Percentiles rank a stretch among this genome's conserved stretches.
Conservation (phyloP, 2,329 filamentous ascomycete species). For the Penicillium sumatraense region DNA sequence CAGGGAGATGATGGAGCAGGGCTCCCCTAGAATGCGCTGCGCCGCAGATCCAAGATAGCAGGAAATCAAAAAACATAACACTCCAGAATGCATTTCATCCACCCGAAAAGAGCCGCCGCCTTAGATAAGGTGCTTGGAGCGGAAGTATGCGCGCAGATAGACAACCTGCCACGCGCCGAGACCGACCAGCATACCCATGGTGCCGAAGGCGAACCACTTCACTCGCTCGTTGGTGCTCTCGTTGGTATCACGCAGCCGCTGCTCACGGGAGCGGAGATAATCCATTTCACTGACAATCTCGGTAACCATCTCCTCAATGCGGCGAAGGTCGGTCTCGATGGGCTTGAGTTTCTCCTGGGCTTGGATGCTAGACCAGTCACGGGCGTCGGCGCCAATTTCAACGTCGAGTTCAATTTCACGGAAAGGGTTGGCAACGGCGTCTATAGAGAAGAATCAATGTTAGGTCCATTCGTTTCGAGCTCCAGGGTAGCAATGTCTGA, state of each 20-base stretch:
- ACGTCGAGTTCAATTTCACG: constrained; percentile 89
- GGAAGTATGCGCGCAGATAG: constrained; percentile 96
- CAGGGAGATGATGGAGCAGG: constrained; percentile 8
- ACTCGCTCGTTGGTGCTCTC: constrained; percentile 99
- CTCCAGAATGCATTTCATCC: constrained; percentile 22
- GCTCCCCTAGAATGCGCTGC: constrained; percentile 13
- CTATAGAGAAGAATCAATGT: constrained; percentile 21
- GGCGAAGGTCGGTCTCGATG: constrained; percentile 89
- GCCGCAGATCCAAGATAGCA: constrained; percentile 7
- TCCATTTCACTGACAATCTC: constrained; percentile 97
- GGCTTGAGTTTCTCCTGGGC: constrained; percentile 97
- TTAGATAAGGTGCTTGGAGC: constrained; percentile 75
- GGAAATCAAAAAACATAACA: constrained; percentile 13
- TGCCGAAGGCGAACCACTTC: constrained; percentile 97
- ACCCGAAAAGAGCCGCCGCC: not conserved
- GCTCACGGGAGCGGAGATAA: constrained; percentile 85
- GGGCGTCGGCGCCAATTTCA: constrained; percentile 94
- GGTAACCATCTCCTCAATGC: constrained; percentile 85
- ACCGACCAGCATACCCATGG: constrained; percentile 86
- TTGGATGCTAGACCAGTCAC: constrained; percentile 97
- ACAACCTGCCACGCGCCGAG: constrained; percentile 97
- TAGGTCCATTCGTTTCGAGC: not conserved
- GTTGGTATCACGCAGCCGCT: constrained; percentile 96
- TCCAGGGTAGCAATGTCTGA: not conserved
- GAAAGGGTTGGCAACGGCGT: constrained; percentile 53